phyloP scores from a whole-genome alignment of 495 filamentous ascomycete genomes.

The Opeltia flavorubescens region DNA sequence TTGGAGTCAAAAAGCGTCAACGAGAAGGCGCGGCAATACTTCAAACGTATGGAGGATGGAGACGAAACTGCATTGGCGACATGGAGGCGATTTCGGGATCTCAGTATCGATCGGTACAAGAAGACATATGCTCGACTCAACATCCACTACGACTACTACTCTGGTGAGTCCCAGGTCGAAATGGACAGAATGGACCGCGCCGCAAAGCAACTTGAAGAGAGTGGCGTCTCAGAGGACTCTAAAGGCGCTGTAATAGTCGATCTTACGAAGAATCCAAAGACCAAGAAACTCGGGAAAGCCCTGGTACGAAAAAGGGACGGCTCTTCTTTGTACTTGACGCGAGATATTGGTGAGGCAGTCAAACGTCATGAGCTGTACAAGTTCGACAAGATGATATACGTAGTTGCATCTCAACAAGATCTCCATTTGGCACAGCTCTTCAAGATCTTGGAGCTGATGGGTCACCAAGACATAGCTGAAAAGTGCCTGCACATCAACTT shows the following conservation, averaged over 20 bases:
- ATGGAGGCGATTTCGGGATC: conserved; percentile 80
- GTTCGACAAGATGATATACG: conserved; percentile 69
- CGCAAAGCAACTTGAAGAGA: conserved; percentile 51
- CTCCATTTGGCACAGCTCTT: conserved; percentile 60
- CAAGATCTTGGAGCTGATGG: conserved; percentile 57
- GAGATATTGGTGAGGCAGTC: conserved; percentile 54
- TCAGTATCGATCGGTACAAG: conserved; percentile 78
- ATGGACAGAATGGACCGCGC: conserved; percentile 65
- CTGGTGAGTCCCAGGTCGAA: conserved; percentile 83
- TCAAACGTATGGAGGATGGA: conserved; percentile 81
- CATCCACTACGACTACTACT: conserved; percentile 88
- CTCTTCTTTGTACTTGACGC: conserved; percentile 54
- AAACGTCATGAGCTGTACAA: conserved; percentile 48
- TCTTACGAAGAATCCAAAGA: conserved; percentile 53
- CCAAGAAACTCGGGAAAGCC: conserved; percentile 54
- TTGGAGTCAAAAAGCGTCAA: conserved; percentile 44
- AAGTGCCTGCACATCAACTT: conserved; percentile 62
- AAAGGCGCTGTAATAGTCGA: conserved; percentile 84
- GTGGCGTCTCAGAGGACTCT: conserved; percentile 62
- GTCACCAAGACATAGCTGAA: conserved; percentile 41
- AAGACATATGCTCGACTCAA: conserved; percentile 72
- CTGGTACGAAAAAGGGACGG: conserved; percentile 56
- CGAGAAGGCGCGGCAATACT: conserved; percentile 60
- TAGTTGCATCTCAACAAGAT: conserved; percentile 56
- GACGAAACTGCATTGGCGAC: conserved; percentile 60